Conservation (phyloP, 2,329 filamentous ascomycete species). For the Fonsecaea pedrosoi region DNA sequence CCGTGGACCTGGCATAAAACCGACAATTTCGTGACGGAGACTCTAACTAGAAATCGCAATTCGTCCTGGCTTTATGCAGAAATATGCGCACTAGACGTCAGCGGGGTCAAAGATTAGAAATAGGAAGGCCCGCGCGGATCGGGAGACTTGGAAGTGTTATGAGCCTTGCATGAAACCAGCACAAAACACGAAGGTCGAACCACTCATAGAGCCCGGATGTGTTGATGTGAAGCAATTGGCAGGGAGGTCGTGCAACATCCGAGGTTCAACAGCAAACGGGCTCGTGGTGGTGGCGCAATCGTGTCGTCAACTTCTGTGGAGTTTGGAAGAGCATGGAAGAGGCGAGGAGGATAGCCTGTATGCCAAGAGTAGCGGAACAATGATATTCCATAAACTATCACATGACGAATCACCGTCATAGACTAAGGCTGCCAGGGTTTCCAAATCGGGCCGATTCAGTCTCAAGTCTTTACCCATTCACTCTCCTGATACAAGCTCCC, state of each 20-base stretch:
- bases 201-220: neutral
- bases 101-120: conserved; percentile 5
- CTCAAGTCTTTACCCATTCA: neutral
- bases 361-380: neutral
- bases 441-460: neutral
- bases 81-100: neutral
- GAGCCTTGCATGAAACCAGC: conserved; percentile 14
- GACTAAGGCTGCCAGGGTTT: neutral
- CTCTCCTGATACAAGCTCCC: no score
- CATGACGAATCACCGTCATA: neutral
- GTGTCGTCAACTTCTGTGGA: neutral
- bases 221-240: neutral
- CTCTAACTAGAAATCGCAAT: neutral
- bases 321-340: neutral
- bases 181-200: neutral
- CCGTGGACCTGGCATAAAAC: neutral
- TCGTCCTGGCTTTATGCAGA: conserved; percentile 1
- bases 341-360: neutral
- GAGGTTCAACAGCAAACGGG: neutral
- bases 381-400: neutral
- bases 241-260: neutral
- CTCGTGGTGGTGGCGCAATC: neutral
- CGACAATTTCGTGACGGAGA: neutral
- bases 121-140: neutral
- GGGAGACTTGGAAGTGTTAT: neutral